phyloP scores from a whole-genome alignment of 176 grass and related monocot genomes.

The Elaeis guineensis region DNA sequence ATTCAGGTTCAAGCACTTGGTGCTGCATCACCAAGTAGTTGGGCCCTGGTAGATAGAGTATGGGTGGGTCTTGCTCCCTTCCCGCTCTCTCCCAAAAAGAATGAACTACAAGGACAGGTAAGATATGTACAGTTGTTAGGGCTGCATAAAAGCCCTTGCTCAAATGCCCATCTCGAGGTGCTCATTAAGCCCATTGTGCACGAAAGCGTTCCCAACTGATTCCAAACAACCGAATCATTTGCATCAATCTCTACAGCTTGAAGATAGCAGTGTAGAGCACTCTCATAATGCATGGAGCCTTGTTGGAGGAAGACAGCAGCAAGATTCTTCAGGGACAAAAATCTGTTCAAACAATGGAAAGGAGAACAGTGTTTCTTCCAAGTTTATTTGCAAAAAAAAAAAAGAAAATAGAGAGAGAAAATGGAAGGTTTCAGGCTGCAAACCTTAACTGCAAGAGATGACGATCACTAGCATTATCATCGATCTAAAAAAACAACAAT shows the following conservation, averaged over 20 bases:
- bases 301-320: slow-evolving; percentile 81
- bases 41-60: no score
- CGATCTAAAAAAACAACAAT: slow-evolving; percentile 35
- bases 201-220: slow-evolving; percentile 86
- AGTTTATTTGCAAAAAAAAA: not conserved
- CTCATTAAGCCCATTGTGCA: slow-evolving; percentile 85
- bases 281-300: slow-evolving; percentile 60
- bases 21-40: no score
- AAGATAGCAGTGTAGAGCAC: slow-evolving; percentile 85
- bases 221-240: slow-evolving; percentile 96
- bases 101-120: no score
- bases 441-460: slow-evolving; percentile 93
- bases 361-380: no score
- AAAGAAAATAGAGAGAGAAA: slow-evolving; percentile 3
- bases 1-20: no score
- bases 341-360: slow-evolving; percentile 26
- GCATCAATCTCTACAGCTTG: slow-evolving; percentile 91
- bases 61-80: no score
- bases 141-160: slow-evolving; percentile 89
- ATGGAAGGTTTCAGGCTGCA: slow-evolving; percentile 1
- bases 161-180: slow-evolving; percentile 91
- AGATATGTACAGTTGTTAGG: slow-evolving; percentile 72
- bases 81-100: no score
- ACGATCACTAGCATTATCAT: slow-evolving; percentile 62
- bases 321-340: slow-evolving; percentile 92